Base-by-base conservation (phyloP, 2,329 filamentous ascomycete genomes). In the Alternaria solani region DNA sequence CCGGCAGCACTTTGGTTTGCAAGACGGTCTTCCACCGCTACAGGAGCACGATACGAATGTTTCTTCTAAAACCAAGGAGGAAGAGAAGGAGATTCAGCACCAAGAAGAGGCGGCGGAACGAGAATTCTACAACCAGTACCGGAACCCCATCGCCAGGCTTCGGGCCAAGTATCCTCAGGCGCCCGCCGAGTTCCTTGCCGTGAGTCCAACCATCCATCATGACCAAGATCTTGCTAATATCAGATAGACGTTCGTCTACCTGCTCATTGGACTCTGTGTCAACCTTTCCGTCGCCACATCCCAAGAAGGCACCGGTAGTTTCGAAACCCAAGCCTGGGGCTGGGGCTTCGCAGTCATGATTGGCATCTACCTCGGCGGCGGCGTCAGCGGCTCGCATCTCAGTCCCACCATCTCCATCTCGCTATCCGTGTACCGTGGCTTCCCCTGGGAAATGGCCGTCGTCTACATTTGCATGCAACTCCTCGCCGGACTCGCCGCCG, bases 311-410 rank as follows among this genome's bases (percentile, higher is more conserved):
- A 70, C 71, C 1, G 73, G 74, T 2, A 70, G 64, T 34, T 76
- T 72, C 23, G 67, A 73, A 34, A 71, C 73, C 1, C 70, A 72
- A 47, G 69, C 72, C 9, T 76, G 74, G 68, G 72, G 81, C 5
- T 87, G 85, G 85, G 86, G 85, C 2, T 76, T 87, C 14, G 84
- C 82, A 1, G 81, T 81, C 23, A 88, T 87, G 82, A 76, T 83
- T 0, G 82, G 76, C 5, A 81, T 83, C 58, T 83, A 82, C 51
- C 57, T 81, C 4, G 76, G 78, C 2, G 82, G 81, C 65, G 82
- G 82, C 16, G 76, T 83, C 5, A 82, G 80, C 4, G 82, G 83
- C 57, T 81, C 78, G 0, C 82, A 84, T 55, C 72, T 85, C n/a
- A 84, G 83, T 49, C 83, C 83, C 0, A 80, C 78, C 0, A 75